Evolutionary conservation across 345 rosid genomes (phyloP).

Genomic region (Linum trigynum): DNA sequence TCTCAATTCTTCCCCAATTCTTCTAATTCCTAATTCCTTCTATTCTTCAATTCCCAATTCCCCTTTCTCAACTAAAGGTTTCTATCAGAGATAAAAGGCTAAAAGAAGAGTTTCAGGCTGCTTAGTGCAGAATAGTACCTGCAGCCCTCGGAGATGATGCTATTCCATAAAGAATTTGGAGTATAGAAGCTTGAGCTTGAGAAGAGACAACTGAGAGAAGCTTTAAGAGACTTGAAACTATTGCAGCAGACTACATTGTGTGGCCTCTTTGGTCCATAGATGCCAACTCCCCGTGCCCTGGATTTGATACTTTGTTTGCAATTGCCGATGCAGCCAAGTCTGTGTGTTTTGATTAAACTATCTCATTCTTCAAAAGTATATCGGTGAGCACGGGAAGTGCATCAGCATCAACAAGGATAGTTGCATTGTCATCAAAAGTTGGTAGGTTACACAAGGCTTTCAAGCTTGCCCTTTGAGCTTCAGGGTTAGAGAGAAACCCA

Average conservation of each 20-base stretch:
- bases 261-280: slow-evolving; percentile 27
- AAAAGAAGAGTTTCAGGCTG: background rate
- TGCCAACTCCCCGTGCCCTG: slow-evolving; percentile 40
- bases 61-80: no score
- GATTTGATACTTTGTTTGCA: slow-evolving; percentile 36
- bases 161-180: slow-evolving; percentile 27
- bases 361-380: slow-evolving; percentile 25
- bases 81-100: background rate
- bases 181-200: slow-evolving; percentile 22
- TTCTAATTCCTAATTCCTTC: no score
- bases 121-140: slow-evolving; percentile 14
- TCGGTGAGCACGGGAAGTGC: slow-evolving; percentile 28
- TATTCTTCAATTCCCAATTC: no score
- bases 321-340: slow-evolving; percentile 30
- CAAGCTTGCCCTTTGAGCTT: slow-evolving; percentile 26
- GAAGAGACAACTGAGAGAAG: slow-evolving; percentile 25
- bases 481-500: slow-evolving; percentile 18
- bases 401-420: slow-evolving; percentile 28
- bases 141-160: slow-evolving; percentile 38
- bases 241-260: slow-evolving; percentile 28
- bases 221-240: slow-evolving; percentile 21
- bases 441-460: slow-evolving; percentile 35
- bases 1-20: no score
- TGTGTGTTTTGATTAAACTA: slow-evolving; percentile 15
- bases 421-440: slow-evolving; percentile 30